Conservation (phyloP, 345 rosid genomes). For the Schrenkiella parvula region DNA sequence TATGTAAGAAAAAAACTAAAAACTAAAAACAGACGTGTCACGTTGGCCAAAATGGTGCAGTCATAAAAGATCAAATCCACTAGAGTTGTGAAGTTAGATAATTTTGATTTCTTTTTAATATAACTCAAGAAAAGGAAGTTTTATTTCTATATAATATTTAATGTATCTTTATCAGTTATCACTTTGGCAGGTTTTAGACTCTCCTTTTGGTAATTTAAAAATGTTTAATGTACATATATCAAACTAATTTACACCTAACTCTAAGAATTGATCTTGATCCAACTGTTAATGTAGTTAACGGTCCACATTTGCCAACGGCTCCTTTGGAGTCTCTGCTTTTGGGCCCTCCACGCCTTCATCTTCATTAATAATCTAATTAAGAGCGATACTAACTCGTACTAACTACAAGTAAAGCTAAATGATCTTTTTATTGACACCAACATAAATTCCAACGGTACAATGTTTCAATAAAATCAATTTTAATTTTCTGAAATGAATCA, state of each 20-base stretch:
- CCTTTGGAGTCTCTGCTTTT: slow-evolving; percentile 13
- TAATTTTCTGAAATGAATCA: background rate
- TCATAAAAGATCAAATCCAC: too few relatives aligned
- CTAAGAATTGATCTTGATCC: too few relatives aligned
- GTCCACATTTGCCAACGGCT: slow-evolving; percentile 16
- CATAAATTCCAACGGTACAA: background rate
- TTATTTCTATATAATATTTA: background rate
- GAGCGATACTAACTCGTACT: background rate
- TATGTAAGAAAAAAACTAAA: too few relatives aligned
- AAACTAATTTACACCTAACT: background rate
- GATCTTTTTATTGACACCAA: background rate
- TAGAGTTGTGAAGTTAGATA: background rate
- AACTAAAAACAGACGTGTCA: too few relatives aligned
- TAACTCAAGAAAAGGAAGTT: background rate
- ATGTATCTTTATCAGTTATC: background rate
- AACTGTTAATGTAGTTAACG: background rate
- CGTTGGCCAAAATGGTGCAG: too few relatives aligned
- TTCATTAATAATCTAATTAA: background rate
- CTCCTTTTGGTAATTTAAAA: background rate
- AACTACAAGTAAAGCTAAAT: background rate
- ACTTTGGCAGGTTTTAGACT: background rate
- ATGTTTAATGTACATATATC: background rate
- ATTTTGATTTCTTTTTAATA: background rate
- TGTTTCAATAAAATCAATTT: background rate
- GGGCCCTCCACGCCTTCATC: slow-evolving; percentile 6